Evolutionary conservation across 768 basidiomycete genomes (phyloP).

Genomic region (Pleurotus tuoliensis): DNA sequence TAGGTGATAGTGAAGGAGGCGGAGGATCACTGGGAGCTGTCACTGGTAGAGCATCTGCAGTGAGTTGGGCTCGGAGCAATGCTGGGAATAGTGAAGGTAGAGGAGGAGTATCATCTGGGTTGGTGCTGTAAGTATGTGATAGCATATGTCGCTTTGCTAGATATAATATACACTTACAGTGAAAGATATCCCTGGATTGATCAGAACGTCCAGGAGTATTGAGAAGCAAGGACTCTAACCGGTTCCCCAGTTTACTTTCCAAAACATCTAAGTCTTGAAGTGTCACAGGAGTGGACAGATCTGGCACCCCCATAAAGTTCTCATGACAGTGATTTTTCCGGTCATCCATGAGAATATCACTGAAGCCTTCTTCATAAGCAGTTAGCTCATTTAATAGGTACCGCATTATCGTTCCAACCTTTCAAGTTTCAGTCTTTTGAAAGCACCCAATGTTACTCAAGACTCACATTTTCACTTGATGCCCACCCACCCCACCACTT

Average conservation of each 20-base stretch:
- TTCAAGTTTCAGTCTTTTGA: not conserved
- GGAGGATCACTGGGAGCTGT: not conserved
- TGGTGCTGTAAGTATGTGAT: not conserved
- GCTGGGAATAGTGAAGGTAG: not conserved
- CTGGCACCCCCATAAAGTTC: slow-evolving; percentile 17
- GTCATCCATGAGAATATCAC: slow-evolving; percentile 18
- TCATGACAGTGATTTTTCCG: slow-evolving; percentile 14
- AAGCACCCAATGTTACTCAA: not conserved
- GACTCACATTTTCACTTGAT: slow-evolving; percentile 14
- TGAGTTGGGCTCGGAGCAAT: not conserved
- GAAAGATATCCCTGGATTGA: not conserved
- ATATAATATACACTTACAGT: not conserved
- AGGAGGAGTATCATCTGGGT: not conserved
- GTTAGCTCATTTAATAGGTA: slow-evolving; percentile 24
- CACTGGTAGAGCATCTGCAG: not conserved
- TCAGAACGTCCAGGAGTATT: not conserved
- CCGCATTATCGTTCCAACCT: slow-evolving; percentile 21
- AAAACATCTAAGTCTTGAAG: slow-evolving; percentile 7
- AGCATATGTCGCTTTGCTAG: not conserved
- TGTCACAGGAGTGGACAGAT: slow-evolving; percentile 5
- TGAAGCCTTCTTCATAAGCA: slow-evolving; percentile 23
- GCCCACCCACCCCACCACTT: slow-evolving; percentile 28
- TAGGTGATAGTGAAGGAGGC: not conserved
- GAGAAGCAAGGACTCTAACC: not conserved
- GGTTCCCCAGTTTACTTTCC: not conserved